Conservation (phyloP, 495 filamentous ascomycete species). For the Penicillium paradoxum region DNA sequence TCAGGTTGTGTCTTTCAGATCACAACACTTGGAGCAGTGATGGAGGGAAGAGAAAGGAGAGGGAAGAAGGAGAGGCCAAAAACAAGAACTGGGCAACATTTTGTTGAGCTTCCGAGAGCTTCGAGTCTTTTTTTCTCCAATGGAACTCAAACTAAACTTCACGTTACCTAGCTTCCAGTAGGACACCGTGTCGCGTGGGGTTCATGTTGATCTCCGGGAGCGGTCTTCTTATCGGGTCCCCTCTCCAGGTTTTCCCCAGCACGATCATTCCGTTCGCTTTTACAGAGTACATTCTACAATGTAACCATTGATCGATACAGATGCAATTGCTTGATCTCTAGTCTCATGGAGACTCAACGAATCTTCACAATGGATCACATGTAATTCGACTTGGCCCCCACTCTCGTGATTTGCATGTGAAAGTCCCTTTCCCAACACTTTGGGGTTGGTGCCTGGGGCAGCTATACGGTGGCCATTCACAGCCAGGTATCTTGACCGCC, state of each 20-base stretch:
- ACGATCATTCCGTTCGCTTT: background rate
- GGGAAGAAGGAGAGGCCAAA: background rate
- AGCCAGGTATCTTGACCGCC: background rate
- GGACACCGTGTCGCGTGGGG: background rate
- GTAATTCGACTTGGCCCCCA: background rate
- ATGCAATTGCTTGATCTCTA: no score
- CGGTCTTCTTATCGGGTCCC: background rate
- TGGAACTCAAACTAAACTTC: background rate
- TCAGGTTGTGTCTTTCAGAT: background rate
- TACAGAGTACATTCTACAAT: no score
- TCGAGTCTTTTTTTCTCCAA: background rate
- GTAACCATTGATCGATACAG: no score
- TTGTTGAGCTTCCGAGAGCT: constrained; percentile 2
- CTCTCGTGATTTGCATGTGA: constrained; percentile 1
- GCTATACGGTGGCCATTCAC: background rate
- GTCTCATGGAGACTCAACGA: background rate
- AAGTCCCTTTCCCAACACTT: constrained; percentile 3
- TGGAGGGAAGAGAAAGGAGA: background rate
- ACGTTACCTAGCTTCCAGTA: background rate
- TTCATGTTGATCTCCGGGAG: background rate
- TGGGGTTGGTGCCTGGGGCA: background rate
- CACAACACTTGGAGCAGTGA: background rate
- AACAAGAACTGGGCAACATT: background rate
- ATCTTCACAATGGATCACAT: background rate
- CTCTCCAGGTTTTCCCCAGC: background rate